A percentile compares a stretch with the other conserved stretches of the same genome.
These are phyloP conservation scores for Stropharia rugosoannulata DNA, from an alignment of 768 basidiomycete species.

Conservation along the genomic window DNA sequence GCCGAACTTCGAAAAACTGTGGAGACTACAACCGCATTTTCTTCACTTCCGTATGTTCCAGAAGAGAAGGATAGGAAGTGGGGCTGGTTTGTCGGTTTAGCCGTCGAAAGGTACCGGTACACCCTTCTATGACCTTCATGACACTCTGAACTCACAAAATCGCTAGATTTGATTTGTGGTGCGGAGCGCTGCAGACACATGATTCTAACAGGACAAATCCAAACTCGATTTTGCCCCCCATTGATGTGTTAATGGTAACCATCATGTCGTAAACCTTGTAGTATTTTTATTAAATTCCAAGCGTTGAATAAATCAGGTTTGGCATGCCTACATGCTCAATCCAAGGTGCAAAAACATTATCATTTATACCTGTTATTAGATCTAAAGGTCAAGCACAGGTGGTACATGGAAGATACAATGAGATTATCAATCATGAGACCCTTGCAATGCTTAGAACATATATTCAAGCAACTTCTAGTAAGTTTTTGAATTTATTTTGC, in stretches of 20 bases:
- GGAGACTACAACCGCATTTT: conserved; percentile 7
- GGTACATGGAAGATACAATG: conserved; percentile 32
- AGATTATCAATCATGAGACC: conserved; percentile 19
- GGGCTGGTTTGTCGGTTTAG: conserved; percentile 35
- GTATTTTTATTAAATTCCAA: not conserved
- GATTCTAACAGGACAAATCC: conserved; percentile 6
- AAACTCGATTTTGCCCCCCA: conserved; percentile 28
- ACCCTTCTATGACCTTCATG: not conserved
- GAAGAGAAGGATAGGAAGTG: conserved; percentile 26
- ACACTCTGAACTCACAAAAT: not conserved
- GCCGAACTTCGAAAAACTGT: conserved; percentile 25
- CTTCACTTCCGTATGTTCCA: conserved; percentile 13
- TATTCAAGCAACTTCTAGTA: conserved; percentile 19
- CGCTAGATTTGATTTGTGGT: conserved; percentile 31
- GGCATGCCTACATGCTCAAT: conserved; percentile 37
- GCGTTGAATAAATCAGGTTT: conserved; percentile 22
- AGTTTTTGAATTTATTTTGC: not conserved
- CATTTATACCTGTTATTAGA: not conserved
- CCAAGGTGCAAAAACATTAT: conserved; percentile 17
- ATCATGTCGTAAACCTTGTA: not conserved
- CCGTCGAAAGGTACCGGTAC: conserved; percentile 37
- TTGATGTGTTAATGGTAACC: conserved; percentile 37
- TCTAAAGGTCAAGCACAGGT: conserved; percentile 12
- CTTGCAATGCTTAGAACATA: conserved; percentile 20
- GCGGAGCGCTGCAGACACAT: conserved; percentile 8